These are phyloP conservation scores for Lachancea meyersii DNA, from an alignment of 805 yeast genomes.

Conservation along the genomic window DNA sequence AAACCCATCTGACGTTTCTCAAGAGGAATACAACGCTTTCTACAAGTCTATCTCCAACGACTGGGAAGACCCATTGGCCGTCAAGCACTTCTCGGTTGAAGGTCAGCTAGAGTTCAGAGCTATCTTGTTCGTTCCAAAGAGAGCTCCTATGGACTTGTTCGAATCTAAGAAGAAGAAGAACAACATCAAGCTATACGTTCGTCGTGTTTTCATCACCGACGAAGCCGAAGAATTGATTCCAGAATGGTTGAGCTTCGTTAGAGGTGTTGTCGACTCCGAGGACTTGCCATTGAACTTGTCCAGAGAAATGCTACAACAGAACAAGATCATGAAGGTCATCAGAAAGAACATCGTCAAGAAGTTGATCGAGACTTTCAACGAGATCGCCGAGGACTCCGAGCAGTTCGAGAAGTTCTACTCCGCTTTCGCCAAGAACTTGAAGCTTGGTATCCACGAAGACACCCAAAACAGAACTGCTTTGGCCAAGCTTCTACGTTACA, in stretches of 20 bases:
- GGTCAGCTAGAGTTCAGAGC: conserved; percentile 99
- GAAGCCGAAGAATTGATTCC: conserved; percentile 99
- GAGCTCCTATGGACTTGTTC: conserved; percentile 98
- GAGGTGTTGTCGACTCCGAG: conserved; percentile 99
- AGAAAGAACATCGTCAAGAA: conserved; percentile 99
- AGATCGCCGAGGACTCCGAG: conserved; percentile 98
- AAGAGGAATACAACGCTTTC: conserved; percentile 98
- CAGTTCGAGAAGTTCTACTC: conserved; percentile 97
- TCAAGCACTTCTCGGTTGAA: conserved; percentile 98
- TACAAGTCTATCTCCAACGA: conserved; percentile 98
- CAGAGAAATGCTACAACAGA: conserved; percentile 99
- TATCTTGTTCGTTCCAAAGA: conserved; percentile 92
- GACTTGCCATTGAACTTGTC: conserved; percentile 99
- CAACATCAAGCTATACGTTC: conserved; percentile 97
- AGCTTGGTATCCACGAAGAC: conserved; percentile 99
- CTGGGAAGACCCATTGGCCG: conserved; percentile 99
- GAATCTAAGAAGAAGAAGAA: conserved; percentile 98
- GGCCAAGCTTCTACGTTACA: conserved; percentile 93
- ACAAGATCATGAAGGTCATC: conserved; percentile 98
- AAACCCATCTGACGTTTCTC: conserved; percentile 94
- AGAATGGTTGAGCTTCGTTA: conserved; percentile 95
- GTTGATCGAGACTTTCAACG: conserved; percentile 96
- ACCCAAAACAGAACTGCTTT: conserved; percentile 93
- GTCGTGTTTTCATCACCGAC: conserved; percentile 99
- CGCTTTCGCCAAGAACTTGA: conserved; percentile 96